These are phyloP conservation scores for Carex littledalei DNA, from an alignment of 176 grass and related monocot species.

Conservation along the genomic window DNA sequence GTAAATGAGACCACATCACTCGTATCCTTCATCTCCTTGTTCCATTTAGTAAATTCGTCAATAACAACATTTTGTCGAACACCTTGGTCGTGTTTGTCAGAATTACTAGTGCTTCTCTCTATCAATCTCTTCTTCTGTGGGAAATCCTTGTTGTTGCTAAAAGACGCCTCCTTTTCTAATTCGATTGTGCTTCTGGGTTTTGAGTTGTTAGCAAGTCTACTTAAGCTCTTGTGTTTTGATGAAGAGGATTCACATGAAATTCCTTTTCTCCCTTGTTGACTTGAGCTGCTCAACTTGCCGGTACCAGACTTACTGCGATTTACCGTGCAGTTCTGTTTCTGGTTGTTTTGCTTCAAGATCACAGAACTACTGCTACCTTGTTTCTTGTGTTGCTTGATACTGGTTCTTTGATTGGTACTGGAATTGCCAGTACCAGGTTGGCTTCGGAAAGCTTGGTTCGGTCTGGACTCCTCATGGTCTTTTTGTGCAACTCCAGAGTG, in stretches of 20 bases:
- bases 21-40: conserved; percentile 41
- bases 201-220: conserved; percentile 30
- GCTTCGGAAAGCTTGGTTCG: conserved; percentile 43
- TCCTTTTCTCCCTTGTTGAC: conserved; percentile 56
- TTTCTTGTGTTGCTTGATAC: conserved; percentile 61
- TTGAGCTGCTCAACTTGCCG: conserved; percentile 34
- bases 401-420: conserved; percentile 29
- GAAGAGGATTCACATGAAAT: conserved; percentile 47
- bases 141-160: conserved; percentile 61
- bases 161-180: conserved; percentile 40
- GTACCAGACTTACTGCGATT: conserved; percentile 41
- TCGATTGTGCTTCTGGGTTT: conserved; percentile 40
- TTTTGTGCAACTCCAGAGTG: conserved; percentile 39
- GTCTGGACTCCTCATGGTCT: conserved; percentile 45
- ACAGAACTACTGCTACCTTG: conserved; percentile 24
- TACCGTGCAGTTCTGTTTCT: conserved; percentile 68
- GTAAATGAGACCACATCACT: conserved; percentile 86
- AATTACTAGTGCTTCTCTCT: conserved; percentile 41
- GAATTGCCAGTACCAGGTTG: conserved; percentile 15
- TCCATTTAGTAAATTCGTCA: conserved; percentile 56
- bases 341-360: conserved; percentile 74
- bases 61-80: conserved; percentile 55
- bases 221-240: conserved; percentile 50
- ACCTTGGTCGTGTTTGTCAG: conserved; percentile 41
- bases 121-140: conserved; percentile 80